phyloP scores from a whole-genome alignment of 1,139 yeast species.

The Kazachstania sp. region DNA sequence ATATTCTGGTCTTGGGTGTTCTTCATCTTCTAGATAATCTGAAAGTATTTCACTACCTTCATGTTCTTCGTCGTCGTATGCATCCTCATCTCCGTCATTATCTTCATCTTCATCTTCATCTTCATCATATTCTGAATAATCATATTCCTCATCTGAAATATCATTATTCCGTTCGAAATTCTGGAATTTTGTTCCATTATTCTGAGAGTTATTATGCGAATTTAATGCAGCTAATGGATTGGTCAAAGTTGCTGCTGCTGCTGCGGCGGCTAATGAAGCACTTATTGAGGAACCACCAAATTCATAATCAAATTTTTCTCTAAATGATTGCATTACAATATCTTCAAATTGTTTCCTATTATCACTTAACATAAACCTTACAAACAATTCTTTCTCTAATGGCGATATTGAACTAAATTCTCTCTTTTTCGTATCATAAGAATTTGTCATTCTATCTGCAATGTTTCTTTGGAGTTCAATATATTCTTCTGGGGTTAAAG shows the following conservation, averaged over 20 bases:
- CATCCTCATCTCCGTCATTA: conserved; percentile 21
- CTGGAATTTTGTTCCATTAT: conserved; percentile 7
- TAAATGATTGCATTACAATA: conserved; percentile 21
- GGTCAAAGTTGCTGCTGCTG: conserved; percentile 18
- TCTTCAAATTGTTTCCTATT: conserved; percentile 23
- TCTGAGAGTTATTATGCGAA: conserved; percentile 6
- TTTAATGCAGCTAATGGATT: conserved; percentile 9
- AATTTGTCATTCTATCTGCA: conserved; percentile 27
- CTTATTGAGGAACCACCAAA: conserved; percentile 17
- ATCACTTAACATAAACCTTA: conserved; percentile 27
- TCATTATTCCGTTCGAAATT: conserved; percentile 11
- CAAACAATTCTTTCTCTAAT: conserved; percentile 24
- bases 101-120: no score
- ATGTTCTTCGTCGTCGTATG: conserved; percentile 7
- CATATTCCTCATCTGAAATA: conserved; percentile 15
- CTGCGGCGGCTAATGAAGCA: conserved; percentile 23
- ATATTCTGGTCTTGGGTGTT: conserved; percentile 6
- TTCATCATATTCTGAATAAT: conserved; percentile 23
- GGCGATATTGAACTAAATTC: conserved; percentile 23
- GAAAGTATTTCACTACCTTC: conserved; percentile 10
- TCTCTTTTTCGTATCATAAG: conserved; percentile 21
- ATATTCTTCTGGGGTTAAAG: conserved; percentile 26
- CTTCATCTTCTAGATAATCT: conserved; percentile 20
- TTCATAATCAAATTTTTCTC: conserved; percentile 19
- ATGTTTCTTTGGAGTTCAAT: conserved; percentile 25